These are phyloP conservation scores for Zygosaccharomyces kombuchaensis DNA, from an alignment of 805 yeast genomes.

Conservation along the genomic window DNA sequence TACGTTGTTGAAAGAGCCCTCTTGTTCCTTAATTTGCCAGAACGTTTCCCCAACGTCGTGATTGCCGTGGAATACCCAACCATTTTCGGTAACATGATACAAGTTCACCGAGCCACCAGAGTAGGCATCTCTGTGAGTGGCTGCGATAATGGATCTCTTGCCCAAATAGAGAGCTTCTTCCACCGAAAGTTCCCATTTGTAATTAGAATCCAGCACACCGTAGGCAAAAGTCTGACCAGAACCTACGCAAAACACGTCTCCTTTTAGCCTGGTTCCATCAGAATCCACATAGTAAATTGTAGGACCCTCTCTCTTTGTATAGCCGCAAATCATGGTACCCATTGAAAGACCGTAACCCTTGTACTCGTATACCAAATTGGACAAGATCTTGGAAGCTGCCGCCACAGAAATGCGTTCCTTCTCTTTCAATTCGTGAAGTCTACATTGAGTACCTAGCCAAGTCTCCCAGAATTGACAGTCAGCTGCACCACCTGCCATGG, in stretches of 20 bases:
- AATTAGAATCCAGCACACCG: slow-evolving; percentile 92
- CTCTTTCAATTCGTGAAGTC: slow-evolving; percentile 89
- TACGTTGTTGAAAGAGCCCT: slow-evolving; percentile 85
- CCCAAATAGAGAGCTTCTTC: slow-evolving; percentile 95
- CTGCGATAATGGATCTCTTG: slow-evolving; percentile 92
- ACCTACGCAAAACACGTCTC: slow-evolving; percentile 94
- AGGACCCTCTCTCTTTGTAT: slow-evolving; percentile 92
- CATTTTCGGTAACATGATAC: slow-evolving; percentile 87
- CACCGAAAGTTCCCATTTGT: slow-evolving; percentile 84
- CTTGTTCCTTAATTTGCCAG: slow-evolving; percentile 87
- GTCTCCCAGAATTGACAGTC: slow-evolving; percentile 99
- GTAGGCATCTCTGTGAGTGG: slow-evolving; percentile 96
- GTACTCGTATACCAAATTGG: slow-evolving; percentile 86
- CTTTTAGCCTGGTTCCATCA: slow-evolving; percentile 92
- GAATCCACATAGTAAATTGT: slow-evolving; percentile 94
- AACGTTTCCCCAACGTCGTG: slow-evolving; percentile 85
- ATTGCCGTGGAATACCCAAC: slow-evolving; percentile 96
- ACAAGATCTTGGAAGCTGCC: slow-evolving; percentile 90
- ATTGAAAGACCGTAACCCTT: slow-evolving; percentile 98
- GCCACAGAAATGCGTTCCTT: slow-evolving; percentile 94
- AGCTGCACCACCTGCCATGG: slow-evolving; percentile 99
- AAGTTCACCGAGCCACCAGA: slow-evolving; percentile 96
- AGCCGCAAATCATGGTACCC: slow-evolving; percentile 99
- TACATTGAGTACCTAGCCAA: slow-evolving; percentile 95
- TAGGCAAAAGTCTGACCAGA: slow-evolving; percentile 99